Percentiles rank a stretch among this genome's conserved stretches.
phyloP scores from a whole-genome alignment of 805 yeast species.

The Kodamaea sagamina region DNA sequence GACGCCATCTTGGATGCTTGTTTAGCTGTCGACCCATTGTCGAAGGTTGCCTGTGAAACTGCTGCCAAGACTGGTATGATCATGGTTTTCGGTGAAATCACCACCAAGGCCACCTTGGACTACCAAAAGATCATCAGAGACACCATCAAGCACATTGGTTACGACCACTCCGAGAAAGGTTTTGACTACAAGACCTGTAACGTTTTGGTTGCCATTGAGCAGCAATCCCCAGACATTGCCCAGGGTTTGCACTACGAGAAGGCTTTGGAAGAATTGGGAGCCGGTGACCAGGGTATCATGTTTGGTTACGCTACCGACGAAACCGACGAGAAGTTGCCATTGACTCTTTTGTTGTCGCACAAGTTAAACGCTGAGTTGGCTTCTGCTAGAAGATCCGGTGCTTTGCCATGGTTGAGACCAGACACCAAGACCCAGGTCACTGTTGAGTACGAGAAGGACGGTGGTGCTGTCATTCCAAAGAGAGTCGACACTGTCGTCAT shows the following conservation, averaged over 20 bases:
- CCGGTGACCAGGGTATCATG: slow-evolving; percentile 99
- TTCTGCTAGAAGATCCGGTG: slow-evolving; percentile 94
- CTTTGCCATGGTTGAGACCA: slow-evolving; percentile 96
- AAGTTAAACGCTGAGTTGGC: slow-evolving; percentile 96
- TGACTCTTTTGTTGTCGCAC: slow-evolving; percentile 92
- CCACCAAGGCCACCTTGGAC: slow-evolving; percentile 93
- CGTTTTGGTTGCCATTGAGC: slow-evolving; percentile 98
- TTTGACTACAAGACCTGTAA: slow-evolving; percentile 99
- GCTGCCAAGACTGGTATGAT: slow-evolving; percentile 99
- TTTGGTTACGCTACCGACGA: slow-evolving; percentile 99
- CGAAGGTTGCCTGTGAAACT: slow-evolving; percentile 99
- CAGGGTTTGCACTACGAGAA: slow-evolving; percentile 98
- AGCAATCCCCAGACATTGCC: slow-evolving; percentile 98
- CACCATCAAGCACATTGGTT: slow-evolving; percentile 97
- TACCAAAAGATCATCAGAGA: slow-evolving; percentile 98
- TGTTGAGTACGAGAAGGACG: slow-evolving; percentile 89
- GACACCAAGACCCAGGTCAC: slow-evolving; percentile 99
- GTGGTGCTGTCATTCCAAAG: slow-evolving; percentile 92
- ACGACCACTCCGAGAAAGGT: slow-evolving; percentile 94
- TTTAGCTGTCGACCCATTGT: slow-evolving; percentile 90
- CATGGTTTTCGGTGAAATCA: slow-evolving; percentile 98
- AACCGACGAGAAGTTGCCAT: slow-evolving; percentile 95
- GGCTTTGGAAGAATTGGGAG: slow-evolving; percentile 96
- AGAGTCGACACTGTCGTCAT: slow-evolving; percentile 98
- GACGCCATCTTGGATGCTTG: slow-evolving; percentile 99